phyloP scores from a whole-genome alignment of 805 yeast species.

The Zygoascus ofunaensis region DNA sequence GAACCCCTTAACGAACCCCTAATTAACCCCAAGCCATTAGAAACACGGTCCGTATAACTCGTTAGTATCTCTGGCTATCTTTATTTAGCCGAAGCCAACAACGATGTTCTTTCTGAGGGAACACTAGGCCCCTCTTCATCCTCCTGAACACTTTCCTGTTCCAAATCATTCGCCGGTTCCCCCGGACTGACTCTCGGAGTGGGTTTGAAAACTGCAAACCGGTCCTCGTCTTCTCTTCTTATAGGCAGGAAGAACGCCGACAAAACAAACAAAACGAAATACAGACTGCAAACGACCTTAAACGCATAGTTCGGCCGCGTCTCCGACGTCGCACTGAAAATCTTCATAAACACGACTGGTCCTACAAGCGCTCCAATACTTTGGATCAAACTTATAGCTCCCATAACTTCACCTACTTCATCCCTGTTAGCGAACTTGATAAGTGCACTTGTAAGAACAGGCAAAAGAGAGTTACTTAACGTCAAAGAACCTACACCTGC shows the following conservation, averaged over 20 bases:
- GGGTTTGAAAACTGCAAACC: not conserved
- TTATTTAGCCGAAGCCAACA: too few relatives aligned
- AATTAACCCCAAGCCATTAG: too few relatives aligned
- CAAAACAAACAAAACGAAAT: conserved; percentile 3
- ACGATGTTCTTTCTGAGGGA: too few relatives aligned
- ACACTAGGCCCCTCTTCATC: too few relatives aligned
- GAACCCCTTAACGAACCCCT: too few relatives aligned
- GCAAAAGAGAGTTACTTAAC: not conserved
- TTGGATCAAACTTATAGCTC: not conserved
- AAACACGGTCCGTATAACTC: too few relatives aligned
- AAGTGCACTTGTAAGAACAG: not conserved
- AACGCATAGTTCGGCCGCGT: conserved; percentile 16
- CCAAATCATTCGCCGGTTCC: too few relatives aligned
- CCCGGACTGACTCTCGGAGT: too few relatives aligned
- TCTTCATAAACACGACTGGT: conserved; percentile 13
- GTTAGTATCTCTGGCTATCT: too few relatives aligned
- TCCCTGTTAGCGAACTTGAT: conserved; percentile 2
- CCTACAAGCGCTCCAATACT: conserved; percentile 3
- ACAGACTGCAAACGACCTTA: conserved; percentile 13
- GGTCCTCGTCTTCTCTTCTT: not conserved
- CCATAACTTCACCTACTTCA: conserved; percentile 2
- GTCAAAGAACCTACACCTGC: not conserved
- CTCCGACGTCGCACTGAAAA: conserved; percentile 16
- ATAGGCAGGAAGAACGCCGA: conserved; percentile 1
- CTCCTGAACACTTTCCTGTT: too few relatives aligned